Conservation (phyloP, 2,329 filamentous ascomycete species). For the Fusarium concolor region DNA sequence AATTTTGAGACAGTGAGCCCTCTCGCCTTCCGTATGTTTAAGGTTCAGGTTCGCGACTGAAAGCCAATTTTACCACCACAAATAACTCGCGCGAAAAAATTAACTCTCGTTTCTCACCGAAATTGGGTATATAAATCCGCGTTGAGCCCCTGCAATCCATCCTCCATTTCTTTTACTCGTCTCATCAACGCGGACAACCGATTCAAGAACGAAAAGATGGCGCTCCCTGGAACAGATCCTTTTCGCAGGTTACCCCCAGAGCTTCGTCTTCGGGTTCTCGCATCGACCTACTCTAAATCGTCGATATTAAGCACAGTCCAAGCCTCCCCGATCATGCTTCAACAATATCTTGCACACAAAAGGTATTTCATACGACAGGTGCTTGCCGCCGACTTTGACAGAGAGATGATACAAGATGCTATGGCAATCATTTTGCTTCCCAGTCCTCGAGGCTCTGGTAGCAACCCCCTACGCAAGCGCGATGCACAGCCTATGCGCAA, state of each 20-base stretch:
- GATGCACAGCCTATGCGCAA: too few species aligned
- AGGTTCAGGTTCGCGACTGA: too few species aligned
- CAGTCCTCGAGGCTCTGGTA: not conserved
- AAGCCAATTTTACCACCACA: too few species aligned
- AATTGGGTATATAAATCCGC: too few species aligned
- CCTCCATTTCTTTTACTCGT: not conserved
- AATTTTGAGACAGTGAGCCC: too few species aligned
- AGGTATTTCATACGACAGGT: not conserved
- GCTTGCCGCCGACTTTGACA: slow-evolving; percentile 16
- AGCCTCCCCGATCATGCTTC: slow-evolving; percentile 25
- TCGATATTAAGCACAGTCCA: not conserved
- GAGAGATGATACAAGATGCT: slow-evolving; percentile 23
- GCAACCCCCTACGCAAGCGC: too few species aligned
- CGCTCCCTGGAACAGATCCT: slow-evolving; percentile 2
- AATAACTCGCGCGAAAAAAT: too few species aligned
- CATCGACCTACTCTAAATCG: not conserved
- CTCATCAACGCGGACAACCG: too few species aligned
- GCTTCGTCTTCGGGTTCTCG: not conserved
- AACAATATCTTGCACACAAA: slow-evolving; percentile 11
- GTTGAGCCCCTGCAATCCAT: too few species aligned
- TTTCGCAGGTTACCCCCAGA: slow-evolving; percentile 17
- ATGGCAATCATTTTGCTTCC: slow-evolving; percentile 23
- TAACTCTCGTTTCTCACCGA: too few species aligned
- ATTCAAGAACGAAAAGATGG: too few species aligned
- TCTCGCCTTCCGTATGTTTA: too few species aligned